Evolutionary conservation across 2,329 filamentous ascomycete genomes (phyloP), one percentile per base, ranked within the genome.

Genomic region (Grosmannia clavigera): DNA sequence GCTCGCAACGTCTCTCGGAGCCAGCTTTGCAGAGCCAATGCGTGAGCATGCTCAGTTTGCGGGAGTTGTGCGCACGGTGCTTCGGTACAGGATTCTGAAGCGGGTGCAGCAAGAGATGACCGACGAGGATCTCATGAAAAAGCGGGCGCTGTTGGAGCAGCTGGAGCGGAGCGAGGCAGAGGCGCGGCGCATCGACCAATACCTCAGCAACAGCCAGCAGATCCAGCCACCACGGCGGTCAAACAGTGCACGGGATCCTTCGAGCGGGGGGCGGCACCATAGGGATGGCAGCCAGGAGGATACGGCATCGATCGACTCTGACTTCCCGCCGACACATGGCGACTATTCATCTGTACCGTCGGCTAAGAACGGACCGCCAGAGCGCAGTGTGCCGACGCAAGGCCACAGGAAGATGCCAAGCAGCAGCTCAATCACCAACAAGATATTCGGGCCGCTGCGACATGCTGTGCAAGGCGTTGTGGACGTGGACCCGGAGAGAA

Each of bases 51-150:
- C 94, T 14, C 94, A 99, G 69, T 99, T 99, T 71, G 94, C 94
- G 0, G 90, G 94, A 12, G 90, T 99, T 1, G 94, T 99, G 3
- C 84, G 92, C 51, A 88, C 79, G 65, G 92, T 99, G 40, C 76
- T 99, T 59, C 84, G 89, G 65, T 99, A 96, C 70, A 81, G 94
- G 19, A 87, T 97, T 3, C 76, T 96, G 63, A 99, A 99, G 76
- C 83, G 94, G 55, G 90, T 99, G 58, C 94, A 99, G 70, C 91
- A 97, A 71, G 94, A 99, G 70, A 92, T 97, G 85, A 97, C 94
- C 1, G 86, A 87, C 53, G 94, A 99, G 61, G 92, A 99, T 67
- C 78, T 99, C 12, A 82, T 86, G 60, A 96, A 92, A 78, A 97
- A 97, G 76, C 84, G 82, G 67, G 76, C 81, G 3, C 79, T 94